These are phyloP conservation scores for Globisporangium iwayamae DNA, from an alignment of 352 stramenopile genomes.

Conservation along the genomic window DNA sequence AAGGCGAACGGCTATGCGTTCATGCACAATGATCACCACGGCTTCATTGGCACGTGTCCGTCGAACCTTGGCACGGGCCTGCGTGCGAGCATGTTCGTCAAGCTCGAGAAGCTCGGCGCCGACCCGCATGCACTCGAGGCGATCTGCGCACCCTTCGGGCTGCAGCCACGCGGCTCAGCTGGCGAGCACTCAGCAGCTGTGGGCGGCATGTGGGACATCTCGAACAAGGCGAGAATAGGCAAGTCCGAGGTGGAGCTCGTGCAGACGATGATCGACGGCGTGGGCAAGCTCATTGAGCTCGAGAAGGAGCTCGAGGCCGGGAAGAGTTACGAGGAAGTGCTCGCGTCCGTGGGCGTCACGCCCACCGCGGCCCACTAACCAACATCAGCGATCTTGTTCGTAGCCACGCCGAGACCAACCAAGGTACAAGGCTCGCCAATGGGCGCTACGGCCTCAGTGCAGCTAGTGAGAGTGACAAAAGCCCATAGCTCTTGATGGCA, in stretches of 20 bases:
- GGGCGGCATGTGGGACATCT: constrained; percentile 91
- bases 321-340: constrained; percentile 62
- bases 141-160: constrained; percentile 66
- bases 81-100: constrained; percentile 82
- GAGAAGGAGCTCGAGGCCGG: constrained; percentile 83
- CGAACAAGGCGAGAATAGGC: constrained; percentile 92
- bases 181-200: constrained; percentile 78
- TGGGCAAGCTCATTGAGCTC: constrained; percentile 88
- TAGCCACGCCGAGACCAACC: background rate
- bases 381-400: background rate
- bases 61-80: constrained; percentile 86
- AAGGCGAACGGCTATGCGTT: constrained; percentile 79
- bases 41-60: constrained; percentile 82
- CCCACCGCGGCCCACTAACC: background rate
- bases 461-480: background rate
- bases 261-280: constrained; percentile 94
- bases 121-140: constrained; percentile 69
- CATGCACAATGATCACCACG: constrained; percentile 87
- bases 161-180: constrained; percentile 75
- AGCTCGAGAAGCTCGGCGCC: constrained; percentile 71
- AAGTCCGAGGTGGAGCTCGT: constrained; percentile 94
- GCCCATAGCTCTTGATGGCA: background rate
- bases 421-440: background rate
- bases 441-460: background rate
- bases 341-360: constrained; percentile 53